Base-by-base conservation (phyloP, 768 basidiomycete species). In the Russula dissimulans region DNA sequence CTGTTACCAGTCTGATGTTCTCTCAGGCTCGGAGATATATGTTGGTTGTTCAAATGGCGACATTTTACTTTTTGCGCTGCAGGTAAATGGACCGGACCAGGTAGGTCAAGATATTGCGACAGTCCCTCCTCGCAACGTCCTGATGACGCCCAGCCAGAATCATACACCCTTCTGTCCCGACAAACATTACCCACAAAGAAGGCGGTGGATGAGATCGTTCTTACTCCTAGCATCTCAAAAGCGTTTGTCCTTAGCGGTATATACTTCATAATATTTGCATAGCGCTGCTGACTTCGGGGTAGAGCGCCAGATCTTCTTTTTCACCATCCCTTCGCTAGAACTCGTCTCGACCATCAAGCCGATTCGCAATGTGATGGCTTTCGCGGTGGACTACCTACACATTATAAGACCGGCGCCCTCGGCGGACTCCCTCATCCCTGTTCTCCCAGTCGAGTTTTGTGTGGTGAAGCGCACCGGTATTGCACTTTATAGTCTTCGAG, bases 11-110 rank as follows among this genome's bases (percentile, higher is more conserved):
- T 18, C 54, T 54, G 8, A 57, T 59, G 56, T 11, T 18, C 36
- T 36, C 42, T 17, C 54, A 91, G 90, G 86, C 36, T 84, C 85
- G 44, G 93, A 97, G 67, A 81, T 95, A 29, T 95, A 93, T 65
- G 80, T 91, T 12, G 94, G 92, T 12, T 88, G 87, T 62, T 83
- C 85, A 22, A 91, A 93, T 60, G 92, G 94, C 22, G 83, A 91
- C 65, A 77, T 97, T 8, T 73, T 93, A 39, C 85, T 92, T 45
- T 95, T 87, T 69, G 79, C 86, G 1, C 76, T 90, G 22, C 86
- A 86, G 66, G 78, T 77, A 3, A 82, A 81, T 65, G 76, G 76
- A 72, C 65, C 75, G 77, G 67, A 82, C 82, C 61, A 58, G 77
- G 69, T 53, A 7, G 3, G 42, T 54, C 14, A 11, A 18, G 22